Evolutionary conservation across 352 stramenopile genomes (phyloP), one percentile per base, ranked within the genome.

Genomic region (Globisporangium middletonii): DNA sequence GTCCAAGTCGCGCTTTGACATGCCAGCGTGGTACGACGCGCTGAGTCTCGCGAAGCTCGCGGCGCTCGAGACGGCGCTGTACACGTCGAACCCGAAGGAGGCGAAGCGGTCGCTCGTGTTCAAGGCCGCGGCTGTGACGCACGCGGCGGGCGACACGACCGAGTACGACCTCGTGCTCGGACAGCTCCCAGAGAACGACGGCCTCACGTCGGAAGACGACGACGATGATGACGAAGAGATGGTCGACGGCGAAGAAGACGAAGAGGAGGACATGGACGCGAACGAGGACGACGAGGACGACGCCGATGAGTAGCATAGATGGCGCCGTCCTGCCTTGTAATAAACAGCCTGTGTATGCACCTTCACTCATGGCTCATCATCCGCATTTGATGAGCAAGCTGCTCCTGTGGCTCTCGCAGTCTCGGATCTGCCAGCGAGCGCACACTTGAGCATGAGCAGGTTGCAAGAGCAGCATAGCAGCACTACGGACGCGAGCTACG

Each of bases 101-200:
- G 64, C 77, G 42, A 84, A 83, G 64, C 79, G 79, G 30, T 72
- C 79, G 54, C 69, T 92, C 23, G 55, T 65, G 18, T 87, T 93
- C 58, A 84, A 83, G 50, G 55, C 78, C 0, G 42, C 69, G 19
- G 44, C 68, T 3, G 61, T 79, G 26, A 63, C 64, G 37, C 83
- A 93, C 55, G 69, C 70, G 9, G 73, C 75, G 0, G 83, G 83
- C 33, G 83, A 93, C 57, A 88, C 75, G 45, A 91, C 79, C 33
- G 83, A 93, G 72, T 93, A 77, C 63, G 83, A 93, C 55, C 67
- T 90, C n/a, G 68, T 91, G 28, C 82, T 90, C 66, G 83, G 83
- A n/a, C 71, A 86, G 57, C 57, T 91, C 46, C 80, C 82, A 0
- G 83, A 93, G 50, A 83, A 88, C 51, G 83, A 93, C 50, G 80